Conservation (phyloP, 2,329 filamentous ascomycete genomes). For the Botrytis fabae region DNA sequence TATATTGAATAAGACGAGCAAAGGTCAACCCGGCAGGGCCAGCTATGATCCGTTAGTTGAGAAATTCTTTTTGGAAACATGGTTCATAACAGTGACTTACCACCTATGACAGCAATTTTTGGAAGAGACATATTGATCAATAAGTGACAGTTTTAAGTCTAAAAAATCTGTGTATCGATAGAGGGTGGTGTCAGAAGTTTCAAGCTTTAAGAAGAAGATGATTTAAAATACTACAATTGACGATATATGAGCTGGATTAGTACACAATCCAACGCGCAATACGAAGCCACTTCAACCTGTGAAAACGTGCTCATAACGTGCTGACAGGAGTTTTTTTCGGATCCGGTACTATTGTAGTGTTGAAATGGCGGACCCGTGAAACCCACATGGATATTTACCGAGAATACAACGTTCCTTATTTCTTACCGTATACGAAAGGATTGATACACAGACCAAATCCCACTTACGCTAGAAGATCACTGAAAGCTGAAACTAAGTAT, state of each 20-base stretch:
- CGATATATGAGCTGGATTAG: neutral
- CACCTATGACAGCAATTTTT: constrained; percentile 14
- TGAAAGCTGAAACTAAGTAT: neutral
- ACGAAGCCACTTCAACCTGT: neutral
- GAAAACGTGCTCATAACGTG: constrained; percentile 11
- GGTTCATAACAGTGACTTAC: constrained; percentile 35
- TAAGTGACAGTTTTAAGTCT: no score
- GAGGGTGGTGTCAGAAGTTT: neutral
- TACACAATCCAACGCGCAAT: constrained; percentile 1
- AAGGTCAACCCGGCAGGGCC: constrained; percentile 41
- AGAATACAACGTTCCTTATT: neutral
- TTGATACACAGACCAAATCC: neutral
- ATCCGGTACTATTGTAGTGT: constrained; percentile 3
- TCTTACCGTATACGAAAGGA: neutral
- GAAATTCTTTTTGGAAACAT: constrained; percentile 40
- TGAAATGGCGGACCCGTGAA: neutral
- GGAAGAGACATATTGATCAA: constrained; percentile 6
- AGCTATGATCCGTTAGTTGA: constrained; percentile 33
- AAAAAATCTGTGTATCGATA: neutral
- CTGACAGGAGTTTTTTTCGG: constrained; percentile 10
- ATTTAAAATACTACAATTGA: neutral
- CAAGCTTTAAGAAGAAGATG: neutral
- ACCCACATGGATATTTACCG: neutral
- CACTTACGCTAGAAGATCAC: neutral
- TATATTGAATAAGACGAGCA: constrained; percentile 38